Evolutionary conservation across 176 grass and related monocot genomes (phyloP).

Genomic region (Lolium multiflorum): DNA sequence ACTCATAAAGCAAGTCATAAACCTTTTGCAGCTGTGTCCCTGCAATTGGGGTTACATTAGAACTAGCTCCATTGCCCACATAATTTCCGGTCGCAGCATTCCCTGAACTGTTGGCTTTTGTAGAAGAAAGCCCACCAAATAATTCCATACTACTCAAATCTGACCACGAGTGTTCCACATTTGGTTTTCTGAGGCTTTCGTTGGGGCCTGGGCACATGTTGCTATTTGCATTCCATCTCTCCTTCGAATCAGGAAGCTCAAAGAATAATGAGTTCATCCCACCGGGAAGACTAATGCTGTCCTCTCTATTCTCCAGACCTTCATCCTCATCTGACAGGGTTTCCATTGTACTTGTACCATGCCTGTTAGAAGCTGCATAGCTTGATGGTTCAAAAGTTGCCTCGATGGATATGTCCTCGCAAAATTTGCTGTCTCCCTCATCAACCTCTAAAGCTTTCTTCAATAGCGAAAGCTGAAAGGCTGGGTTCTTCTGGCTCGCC

Average conservation of each 20-base stretch:
- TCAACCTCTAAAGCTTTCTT: constrained; percentile 46
- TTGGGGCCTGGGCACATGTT: constrained; percentile 27
- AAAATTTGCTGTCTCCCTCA: neutral
- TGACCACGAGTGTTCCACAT: constrained; percentile 38
- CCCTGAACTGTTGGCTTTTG: constrained; percentile 29
- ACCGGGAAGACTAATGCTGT: neutral
- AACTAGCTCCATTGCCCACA: constrained; percentile 17
- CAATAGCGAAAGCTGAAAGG: constrained; percentile 38
- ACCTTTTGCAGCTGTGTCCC: constrained; percentile 29
- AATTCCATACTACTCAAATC: constrained; percentile 41
- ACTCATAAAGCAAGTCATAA: constrained; percentile 33
- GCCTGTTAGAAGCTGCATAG: too few relatives aligned
- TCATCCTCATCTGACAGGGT: too few relatives aligned
- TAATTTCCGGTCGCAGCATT: constrained; percentile 6
- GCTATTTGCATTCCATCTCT: constrained; percentile 15
- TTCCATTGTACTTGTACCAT: too few relatives aligned
- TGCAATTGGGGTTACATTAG: neutral
- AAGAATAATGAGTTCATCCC: constrained; percentile 22
- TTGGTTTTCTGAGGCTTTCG: constrained; percentile 32
- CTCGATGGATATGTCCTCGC: neutral
- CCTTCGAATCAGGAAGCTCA: constrained; percentile 12
- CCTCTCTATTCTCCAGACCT: too few relatives aligned
- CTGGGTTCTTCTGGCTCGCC: neutral
- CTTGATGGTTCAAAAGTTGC: too few relatives aligned
- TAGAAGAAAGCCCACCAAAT: constrained; percentile 23